phyloP scores from a whole-genome alignment of 371 early-diverging fungal genomes.

The Mortierella sp. region DNA sequence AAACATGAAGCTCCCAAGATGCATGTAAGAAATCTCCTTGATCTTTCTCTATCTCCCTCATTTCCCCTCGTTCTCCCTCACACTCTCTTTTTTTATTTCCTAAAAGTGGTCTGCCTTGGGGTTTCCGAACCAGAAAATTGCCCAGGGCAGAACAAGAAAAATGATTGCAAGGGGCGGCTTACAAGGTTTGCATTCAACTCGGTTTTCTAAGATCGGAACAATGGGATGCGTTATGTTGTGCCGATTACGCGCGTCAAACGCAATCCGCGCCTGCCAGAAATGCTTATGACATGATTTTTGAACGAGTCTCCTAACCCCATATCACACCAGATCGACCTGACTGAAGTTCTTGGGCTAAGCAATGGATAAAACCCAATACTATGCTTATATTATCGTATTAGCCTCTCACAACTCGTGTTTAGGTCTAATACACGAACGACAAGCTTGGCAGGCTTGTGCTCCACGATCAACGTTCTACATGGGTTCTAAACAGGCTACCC shows the following conservation, averaged over 20 bases:
- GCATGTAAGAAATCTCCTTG: not conserved
- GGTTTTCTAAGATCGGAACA: not conserved
- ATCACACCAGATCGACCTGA: not conserved
- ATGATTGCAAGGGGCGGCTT: not conserved
- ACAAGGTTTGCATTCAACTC: not conserved
- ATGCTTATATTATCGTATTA: too few relatives aligned
- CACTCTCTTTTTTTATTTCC: not conserved
- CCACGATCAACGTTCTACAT: not conserved
- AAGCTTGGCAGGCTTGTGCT: not conserved
- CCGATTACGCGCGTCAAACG: not conserved
- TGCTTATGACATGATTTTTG: not conserved
- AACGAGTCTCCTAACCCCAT: not conserved
- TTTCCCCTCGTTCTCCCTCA: not conserved
- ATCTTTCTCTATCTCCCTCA: too few relatives aligned
- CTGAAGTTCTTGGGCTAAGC: not conserved
- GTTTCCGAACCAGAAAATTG: not conserved
- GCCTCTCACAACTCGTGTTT: too few relatives aligned
- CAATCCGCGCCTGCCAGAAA: not conserved
- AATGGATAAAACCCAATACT: not conserved
- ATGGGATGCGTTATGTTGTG: not conserved
- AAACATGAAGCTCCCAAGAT: not conserved
- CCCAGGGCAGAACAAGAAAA: not conserved
- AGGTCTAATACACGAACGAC: too few relatives aligned
- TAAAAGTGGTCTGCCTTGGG: too few relatives aligned
- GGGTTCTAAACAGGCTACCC: not conserved